phyloP scores from a whole-genome alignment of 2,329 filamentous ascomycete species.

The Colletotrichum tamarilloi region DNA sequence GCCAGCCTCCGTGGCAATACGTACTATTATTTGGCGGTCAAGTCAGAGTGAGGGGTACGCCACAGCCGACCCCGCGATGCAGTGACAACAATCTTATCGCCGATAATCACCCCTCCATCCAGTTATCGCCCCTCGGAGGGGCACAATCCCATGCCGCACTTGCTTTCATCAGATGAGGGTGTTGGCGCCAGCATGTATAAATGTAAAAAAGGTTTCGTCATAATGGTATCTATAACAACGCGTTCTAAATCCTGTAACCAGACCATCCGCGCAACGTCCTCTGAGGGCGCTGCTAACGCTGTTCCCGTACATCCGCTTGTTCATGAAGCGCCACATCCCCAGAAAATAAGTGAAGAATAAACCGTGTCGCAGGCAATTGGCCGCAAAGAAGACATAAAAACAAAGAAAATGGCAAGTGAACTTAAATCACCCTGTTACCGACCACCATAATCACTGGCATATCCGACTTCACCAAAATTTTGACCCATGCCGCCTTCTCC shows the following conservation, averaged over 20 bases:
- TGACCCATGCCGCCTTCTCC: constrained; percentile 67
- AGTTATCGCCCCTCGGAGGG: neutral
- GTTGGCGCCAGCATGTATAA: neutral
- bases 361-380: constrained; percentile 6
- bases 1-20: neutral
- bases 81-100: constrained; percentile 15
- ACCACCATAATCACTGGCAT: constrained; percentile 64
- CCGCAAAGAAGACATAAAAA: constrained; percentile 17
- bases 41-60: neutral
- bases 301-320: constrained; percentile 28
- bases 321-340: constrained; percentile 24
- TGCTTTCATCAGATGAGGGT: neutral
- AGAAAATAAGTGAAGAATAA: neutral
- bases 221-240: constrained; percentile 36
- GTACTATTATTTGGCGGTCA: neutral
- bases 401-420: neutral
- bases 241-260: constrained; percentile 32
- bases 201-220: constrained; percentile 14
- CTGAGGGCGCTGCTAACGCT: constrained; percentile 8
- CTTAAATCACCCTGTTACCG: constrained; percentile 42
- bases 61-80: neutral
- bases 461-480: constrained; percentile 65
- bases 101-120: neutral
- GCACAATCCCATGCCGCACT: neutral
- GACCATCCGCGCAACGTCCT: constrained; percentile 25